These are phyloP conservation scores for Raffaelea arxii DNA, from an alignment of 2,329 filamentous ascomycete genomes.

Conservation along the genomic window DNA sequence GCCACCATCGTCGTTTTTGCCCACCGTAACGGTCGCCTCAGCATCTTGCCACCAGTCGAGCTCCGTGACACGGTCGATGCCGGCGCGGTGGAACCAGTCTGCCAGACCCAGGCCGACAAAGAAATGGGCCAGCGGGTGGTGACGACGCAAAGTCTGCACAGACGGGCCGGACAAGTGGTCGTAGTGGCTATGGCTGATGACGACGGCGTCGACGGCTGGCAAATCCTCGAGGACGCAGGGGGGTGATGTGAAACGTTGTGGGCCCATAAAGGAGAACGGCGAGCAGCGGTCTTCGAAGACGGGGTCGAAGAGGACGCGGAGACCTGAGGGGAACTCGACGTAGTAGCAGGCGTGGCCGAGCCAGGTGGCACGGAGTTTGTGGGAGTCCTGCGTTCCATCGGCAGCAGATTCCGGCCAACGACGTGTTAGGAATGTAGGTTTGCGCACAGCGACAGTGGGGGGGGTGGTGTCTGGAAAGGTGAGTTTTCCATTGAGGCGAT, in stretches of 20 bases:
- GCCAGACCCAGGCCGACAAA: slow-evolving; percentile 79
- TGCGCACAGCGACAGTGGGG: slow-evolving; percentile 56
- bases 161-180: slow-evolving; percentile 79
- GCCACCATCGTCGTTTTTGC: slow-evolving; percentile 5
- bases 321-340: slow-evolving; percentile 76
- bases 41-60: slow-evolving; percentile 91
- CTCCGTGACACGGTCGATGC: slow-evolving; percentile 72
- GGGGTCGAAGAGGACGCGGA: slow-evolving; percentile 86
- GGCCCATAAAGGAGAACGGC: slow-evolving; percentile 58
- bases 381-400: slow-evolving; percentile 23
- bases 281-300: slow-evolving; percentile 85
- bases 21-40: slow-evolving; percentile 50
- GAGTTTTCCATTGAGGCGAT: slow-evolving; percentile 27
- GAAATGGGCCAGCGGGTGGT: slow-evolving; percentile 73
- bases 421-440: slow-evolving; percentile 55
- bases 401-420: slow-evolving; percentile 33
- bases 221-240: slow-evolving; percentile 73
- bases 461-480: slow-evolving; percentile 50
- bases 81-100: slow-evolving; percentile 65
- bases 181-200: slow-evolving; percentile 88
- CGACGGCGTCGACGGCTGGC: slow-evolving; percentile 63
- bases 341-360: slow-evolving; percentile 92
- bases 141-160: slow-evolving; percentile 57
- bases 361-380: slow-evolving; percentile 72
- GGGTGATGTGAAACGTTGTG: slow-evolving; percentile 67